A percentile compares a stretch with the other conserved stretches of the same genome.
These are phyloP conservation scores for Posidonia oceanica DNA, from an alignment of 116 monocot genomes.

Conservation along the genomic window DNA sequence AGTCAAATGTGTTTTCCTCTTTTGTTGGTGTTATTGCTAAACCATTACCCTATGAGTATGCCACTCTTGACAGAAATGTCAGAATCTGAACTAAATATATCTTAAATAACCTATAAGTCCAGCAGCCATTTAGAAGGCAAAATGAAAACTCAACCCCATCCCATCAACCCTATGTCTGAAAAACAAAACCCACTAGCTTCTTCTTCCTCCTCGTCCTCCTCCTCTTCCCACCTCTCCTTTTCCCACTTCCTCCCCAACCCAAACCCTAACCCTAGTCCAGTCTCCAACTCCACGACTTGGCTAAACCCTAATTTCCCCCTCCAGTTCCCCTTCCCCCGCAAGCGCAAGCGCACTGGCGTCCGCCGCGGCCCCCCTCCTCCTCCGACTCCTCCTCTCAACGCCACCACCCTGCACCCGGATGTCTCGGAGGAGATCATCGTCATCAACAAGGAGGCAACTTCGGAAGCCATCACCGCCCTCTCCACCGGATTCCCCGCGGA, in stretches of 20 bases:
- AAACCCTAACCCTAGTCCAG: constrained; percentile 1
- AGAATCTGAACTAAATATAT: too few species aligned
- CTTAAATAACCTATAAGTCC: too few species aligned
- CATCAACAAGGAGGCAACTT: constrained; percentile 79
- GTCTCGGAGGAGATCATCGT: constrained; percentile 87
- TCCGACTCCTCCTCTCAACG: constrained; percentile 5
- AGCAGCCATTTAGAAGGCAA: too few species aligned
- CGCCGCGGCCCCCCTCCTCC: constrained; percentile 40
- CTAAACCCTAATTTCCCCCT: constrained; percentile 26
- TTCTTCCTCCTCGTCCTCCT: constrained; percentile 2
- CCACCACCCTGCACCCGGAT: constrained; percentile 8
- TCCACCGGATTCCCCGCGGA: constrained; percentile 95
- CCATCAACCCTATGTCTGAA: background rate
- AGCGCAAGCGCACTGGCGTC: constrained; percentile 88
- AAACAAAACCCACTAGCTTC: constrained; percentile 1
- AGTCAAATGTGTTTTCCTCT: too few species aligned
- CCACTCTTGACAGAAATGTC: too few species aligned
- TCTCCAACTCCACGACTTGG: constrained; percentile 18
- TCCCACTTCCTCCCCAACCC: background rate
- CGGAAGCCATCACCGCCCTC: constrained; percentile 88
- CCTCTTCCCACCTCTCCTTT: background rate
- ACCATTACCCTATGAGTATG: too few species aligned
- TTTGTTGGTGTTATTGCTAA: too few species aligned
- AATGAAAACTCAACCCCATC: too few species aligned
- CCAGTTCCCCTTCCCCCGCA: constrained; percentile 38